A percentile compares a stretch with the other conserved stretches of the same genome.
Conservation (phyloP, 768 basidiomycete species). For the Hemileccinum impolitum region DNA sequence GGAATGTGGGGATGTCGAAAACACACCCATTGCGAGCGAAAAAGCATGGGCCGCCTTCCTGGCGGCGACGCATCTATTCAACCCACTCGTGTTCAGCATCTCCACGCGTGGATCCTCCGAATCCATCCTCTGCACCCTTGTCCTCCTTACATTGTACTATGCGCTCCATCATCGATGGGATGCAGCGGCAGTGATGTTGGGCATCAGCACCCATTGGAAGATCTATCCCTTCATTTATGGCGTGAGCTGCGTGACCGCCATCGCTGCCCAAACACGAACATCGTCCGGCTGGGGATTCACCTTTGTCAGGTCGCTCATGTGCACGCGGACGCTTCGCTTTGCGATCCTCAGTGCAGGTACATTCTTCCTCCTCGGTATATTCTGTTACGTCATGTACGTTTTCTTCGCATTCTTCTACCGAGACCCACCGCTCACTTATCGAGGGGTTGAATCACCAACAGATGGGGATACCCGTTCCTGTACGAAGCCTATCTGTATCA, state of each 20-base stretch:
- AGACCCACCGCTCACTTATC: neutral
- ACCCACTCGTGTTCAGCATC: slow-evolving; percentile 93
- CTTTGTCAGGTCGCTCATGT: slow-evolving; percentile 44
- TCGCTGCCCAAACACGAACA: slow-evolving; percentile 23
- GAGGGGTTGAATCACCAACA: slow-evolving; percentile 28
- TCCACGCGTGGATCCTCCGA: slow-evolving; percentile 97
- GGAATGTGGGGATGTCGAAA: neutral
- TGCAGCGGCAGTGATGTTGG: slow-evolving; percentile 67
- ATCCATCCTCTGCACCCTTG: slow-evolving; percentile 75
- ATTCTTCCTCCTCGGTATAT: slow-evolving; percentile 56
- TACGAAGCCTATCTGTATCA: slow-evolving; percentile 94
- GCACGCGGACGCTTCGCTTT: slow-evolving; percentile 58
- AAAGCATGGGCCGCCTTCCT: slow-evolving; percentile 49
- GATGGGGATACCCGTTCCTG: slow-evolving; percentile 94
- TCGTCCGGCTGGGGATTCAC: slow-evolving; percentile 14
- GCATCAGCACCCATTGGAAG: slow-evolving; percentile 91
- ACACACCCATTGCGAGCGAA: neutral
- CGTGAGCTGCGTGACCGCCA: slow-evolving; percentile 54
- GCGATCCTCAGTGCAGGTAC: slow-evolving; percentile 63
- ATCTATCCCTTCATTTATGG: slow-evolving; percentile 95
- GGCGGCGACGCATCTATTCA: slow-evolving; percentile 76
- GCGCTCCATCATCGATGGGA: slow-evolving; percentile 60
- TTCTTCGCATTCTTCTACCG: neutral
- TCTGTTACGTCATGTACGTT: slow-evolving; percentile 75
- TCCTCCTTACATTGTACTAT: slow-evolving; percentile 64